Conservation (phyloP, 176 grass and related monocot species). For the Carex pumila region DNA sequence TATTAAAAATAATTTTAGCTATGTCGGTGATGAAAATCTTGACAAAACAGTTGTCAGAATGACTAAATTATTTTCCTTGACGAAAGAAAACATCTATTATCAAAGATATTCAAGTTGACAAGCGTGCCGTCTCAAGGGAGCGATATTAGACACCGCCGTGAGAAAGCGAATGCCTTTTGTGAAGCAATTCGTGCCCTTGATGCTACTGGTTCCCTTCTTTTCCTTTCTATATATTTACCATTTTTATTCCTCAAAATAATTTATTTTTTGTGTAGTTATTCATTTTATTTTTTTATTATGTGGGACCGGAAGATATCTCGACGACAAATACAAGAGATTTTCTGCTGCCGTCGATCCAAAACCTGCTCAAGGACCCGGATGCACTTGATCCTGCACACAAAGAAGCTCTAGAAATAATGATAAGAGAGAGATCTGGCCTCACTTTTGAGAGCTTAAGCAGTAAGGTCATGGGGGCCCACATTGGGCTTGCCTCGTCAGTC, state of each 20-base stretch:
- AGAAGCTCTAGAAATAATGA: conserved; percentile 85
- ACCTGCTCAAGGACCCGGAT: conserved; percentile 75
- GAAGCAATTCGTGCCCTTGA: conserved; percentile 94
- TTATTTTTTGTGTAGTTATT: conserved; percentile 2
- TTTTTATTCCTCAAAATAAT: conserved; percentile 1
- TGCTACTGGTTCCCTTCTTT: conserved; percentile 59
- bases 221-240: background rate
- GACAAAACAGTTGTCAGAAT: background rate
- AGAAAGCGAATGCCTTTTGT: conserved; percentile 79
- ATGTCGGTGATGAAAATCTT: background rate
- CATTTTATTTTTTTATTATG: conserved; percentile 21
- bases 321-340: conserved; percentile 61
- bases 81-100: conserved; percentile 84
- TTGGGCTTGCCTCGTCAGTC: conserved; percentile 77
- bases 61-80: conserved; percentile 46
- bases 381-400: conserved; percentile 89
- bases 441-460: conserved; percentile 65
- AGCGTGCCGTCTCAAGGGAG: conserved; percentile 35
- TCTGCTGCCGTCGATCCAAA: conserved; percentile 81
- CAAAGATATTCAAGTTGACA: conserved; percentile 82
- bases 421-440: conserved; percentile 65
- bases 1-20: background rate
- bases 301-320: conserved; percentile 49
- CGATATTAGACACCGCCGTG: conserved; percentile 43
- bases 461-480: conserved; percentile 85